Evolutionary conservation across 78 protist species (phyloP), one percentile per base, ranked within the genome.

Genomic region (Chrysochromulina parva): DNA sequence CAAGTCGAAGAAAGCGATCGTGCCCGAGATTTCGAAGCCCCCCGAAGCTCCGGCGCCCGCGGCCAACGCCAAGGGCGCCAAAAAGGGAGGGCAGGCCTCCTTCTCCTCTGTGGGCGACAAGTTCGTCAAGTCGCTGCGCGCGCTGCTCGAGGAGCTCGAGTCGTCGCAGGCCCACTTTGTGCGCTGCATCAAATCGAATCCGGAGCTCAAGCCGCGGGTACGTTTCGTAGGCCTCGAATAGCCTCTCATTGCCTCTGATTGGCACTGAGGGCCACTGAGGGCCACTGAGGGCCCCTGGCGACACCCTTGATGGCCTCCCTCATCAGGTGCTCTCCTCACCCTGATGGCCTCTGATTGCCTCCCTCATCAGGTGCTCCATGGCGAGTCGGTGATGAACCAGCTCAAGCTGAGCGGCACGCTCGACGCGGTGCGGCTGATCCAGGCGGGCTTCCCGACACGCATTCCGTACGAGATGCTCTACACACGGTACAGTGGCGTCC

Each of bases 341-440:
- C n/a, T n/a, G n/a, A n/a, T n/a, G n/a, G n/a, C n/a, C n/a, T n/a
- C n/a, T n/a, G n/a, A 38, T 38, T 38, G 38, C 38, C 24, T 58
- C 62, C 62, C 24, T 58, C 24, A 14, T 7, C 62, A 58, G 62
- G 20, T 16, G 26, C 92, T 90, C 47, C 62, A 57, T 11, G 26
- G 92, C 47, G 92, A 93, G 38, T 38, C 90, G 74, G 85, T 94
- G 58, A 91, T 93, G 85, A 90, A 67, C 59, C 98, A 96, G 91
- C 88, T 96, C 22, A 62, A 94, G 54, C 94, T 93, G 94, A 94
- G 94, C 94, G 99, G 99, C 92, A 96, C 97, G 71, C 96, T 97
- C 86, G 99, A 97, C 20, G 94, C 96, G 14, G 90, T 97, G 60
- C 80, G 96, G 60, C 94, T 97, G 26, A 82, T 97, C 48, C 95